Base-by-base conservation (phyloP, 345 rosid species). In the Heritiera fomes region DNA sequence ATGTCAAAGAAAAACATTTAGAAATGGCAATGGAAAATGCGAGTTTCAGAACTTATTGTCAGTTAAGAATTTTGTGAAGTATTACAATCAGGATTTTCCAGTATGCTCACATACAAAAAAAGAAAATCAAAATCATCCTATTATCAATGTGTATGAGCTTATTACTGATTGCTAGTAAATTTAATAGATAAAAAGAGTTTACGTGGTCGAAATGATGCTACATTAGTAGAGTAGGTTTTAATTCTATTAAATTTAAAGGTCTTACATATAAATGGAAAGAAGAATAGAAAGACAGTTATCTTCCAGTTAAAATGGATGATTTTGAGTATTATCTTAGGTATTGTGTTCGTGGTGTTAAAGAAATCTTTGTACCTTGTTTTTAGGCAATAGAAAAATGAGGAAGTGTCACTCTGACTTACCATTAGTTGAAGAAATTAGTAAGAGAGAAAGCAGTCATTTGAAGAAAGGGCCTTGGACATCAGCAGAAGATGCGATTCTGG, bases 381-480 rank as follows among this genome's bases (percentile, higher is more conserved):
- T 71, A 17, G 75, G 60, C 40, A 32, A 5, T 7, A 5, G 41
- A 71, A 34, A 34, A 15, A 50, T 71, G 75, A 20, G 46, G 28
- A 71, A 71, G n/a, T 40, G 75, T 50, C 75, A 52, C 23, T 50
- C 75, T 71, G 61, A 52, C n/a, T 50, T 71, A 20, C 32, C 75
- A 50, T 71, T 50, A 71, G 59, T 49, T 71, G 75, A 71, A 49
- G 60, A 71, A 71, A 43, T 17, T 49, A 14, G 59, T 30, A 50
- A 59, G 59, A 50, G 75, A 71, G 75, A 71, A 71, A 71, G 7
- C 23, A 6, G 60, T 50, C 75, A 71, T 49, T 71, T 50, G 13
- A 86, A 80, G 41, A 91, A 88, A 85, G 95, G 93, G 0, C 91
- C 93, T 0, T 88, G 95, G 95, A 86, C 90, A 1, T 14, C 87